Percentiles rank a stretch among this genome's conserved stretches.
Conservation (phyloP, 2,329 filamentous ascomycete species). For the Xylaria sp. region DNA sequence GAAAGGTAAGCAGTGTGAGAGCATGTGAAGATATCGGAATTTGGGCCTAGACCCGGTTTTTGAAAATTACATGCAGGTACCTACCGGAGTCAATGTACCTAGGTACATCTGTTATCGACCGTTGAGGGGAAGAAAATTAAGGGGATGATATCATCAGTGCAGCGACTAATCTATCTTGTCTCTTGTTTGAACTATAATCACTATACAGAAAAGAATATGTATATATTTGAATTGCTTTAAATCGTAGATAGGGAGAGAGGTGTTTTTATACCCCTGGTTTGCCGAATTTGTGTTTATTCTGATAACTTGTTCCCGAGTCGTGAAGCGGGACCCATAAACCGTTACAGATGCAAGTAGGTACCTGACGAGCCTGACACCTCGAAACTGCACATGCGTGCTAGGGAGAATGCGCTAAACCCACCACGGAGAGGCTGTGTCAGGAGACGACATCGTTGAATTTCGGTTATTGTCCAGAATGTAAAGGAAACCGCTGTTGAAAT, state of each 20-base stretch:
- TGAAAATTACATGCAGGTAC: constrained; percentile 22
- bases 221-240: not conserved
- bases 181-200: not conserved
- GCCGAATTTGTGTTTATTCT: constrained; percentile 1
- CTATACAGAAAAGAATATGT: not conserved
- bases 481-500: not conserved
- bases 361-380: too few relatives aligned
- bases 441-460: not conserved
- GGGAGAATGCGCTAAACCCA: not conserved
- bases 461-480: not conserved
- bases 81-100: not conserved
- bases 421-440: not conserved
- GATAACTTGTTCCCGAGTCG: not conserved
- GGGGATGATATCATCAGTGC: constrained; percentile 3
- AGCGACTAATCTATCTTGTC: not conserved
- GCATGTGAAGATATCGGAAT: constrained; percentile 4
- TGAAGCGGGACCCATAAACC: not conserved
- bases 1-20: not conserved
- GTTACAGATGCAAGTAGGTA: not conserved
- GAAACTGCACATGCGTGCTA: not conserved
- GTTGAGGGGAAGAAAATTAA: not conserved
- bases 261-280: not conserved
- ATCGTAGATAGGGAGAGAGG: not conserved
- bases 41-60: constrained; percentile 1
- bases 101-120: constrained; percentile 1